A percentile compares a stretch with the other conserved stretches of the same genome.
These are phyloP conservation scores for Austroboletus novae-zelandiae DNA, from an alignment of 1,284 basidiomycete species.

Conservation along the genomic window DNA sequence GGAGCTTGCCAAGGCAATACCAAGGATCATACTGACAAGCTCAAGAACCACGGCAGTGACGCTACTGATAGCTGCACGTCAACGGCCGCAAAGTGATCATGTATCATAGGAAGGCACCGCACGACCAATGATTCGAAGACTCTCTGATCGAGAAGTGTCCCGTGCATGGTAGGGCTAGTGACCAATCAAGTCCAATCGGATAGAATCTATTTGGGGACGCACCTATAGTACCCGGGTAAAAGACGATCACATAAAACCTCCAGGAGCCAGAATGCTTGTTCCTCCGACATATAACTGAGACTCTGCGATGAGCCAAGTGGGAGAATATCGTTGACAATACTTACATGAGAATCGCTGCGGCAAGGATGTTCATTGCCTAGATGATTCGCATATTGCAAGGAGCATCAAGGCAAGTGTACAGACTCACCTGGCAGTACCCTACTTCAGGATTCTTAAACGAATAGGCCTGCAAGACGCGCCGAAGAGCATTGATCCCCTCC, in stretches of 20 bases:
- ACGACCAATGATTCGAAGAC: slow-evolving; percentile 98
- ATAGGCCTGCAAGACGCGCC: slow-evolving; percentile 94
- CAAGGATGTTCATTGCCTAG: slow-evolving; percentile 93
- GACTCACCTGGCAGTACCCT: slow-evolving; percentile 75
- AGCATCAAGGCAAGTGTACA: slow-evolving; percentile 8
- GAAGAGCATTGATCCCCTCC: slow-evolving; percentile 80
- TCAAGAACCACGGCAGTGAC: slow-evolving; percentile 97
- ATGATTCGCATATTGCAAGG: slow-evolving; percentile 19
- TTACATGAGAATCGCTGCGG: slow-evolving; percentile 87
- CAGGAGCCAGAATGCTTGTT: slow-evolving; percentile 97
- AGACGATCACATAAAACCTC: slow-evolving; percentile 95
- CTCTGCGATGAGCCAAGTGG: slow-evolving; percentile 14
- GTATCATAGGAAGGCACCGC: slow-evolving; percentile 85
- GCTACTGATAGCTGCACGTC: slow-evolving; percentile 98
- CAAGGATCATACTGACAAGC: slow-evolving; percentile 55
- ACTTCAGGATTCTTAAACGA: slow-evolving; percentile 96
- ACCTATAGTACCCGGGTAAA: slow-evolving; percentile 97
- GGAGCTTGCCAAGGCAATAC: not conserved
- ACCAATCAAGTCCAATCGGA: slow-evolving; percentile 2
- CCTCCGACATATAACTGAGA: slow-evolving; percentile 94
- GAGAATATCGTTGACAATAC: slow-evolving; percentile 22
- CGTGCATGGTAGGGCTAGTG: slow-evolving; percentile 93
- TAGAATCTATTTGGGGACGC: slow-evolving; percentile 24
- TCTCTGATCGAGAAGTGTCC: slow-evolving; percentile 94
- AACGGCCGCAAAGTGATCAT: slow-evolving; percentile 88